Base-by-base conservation (phyloP, 441 rosid species). In the Gossypium lobatum region DNA sequence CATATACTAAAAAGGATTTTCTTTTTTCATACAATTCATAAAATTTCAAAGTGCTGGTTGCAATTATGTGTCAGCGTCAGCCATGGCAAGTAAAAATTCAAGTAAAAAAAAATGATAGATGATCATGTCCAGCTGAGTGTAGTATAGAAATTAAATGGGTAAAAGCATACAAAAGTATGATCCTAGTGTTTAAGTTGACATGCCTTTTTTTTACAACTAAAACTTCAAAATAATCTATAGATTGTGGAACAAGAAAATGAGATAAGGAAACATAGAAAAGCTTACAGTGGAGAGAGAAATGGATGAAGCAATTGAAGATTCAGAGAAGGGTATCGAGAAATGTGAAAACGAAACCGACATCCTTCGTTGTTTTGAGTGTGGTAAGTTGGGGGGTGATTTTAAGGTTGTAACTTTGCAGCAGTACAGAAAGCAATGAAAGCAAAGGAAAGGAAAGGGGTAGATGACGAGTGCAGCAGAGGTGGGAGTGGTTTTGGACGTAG, bases 311-410 rank as follows among this genome's bases (percentile, higher is more conserved):
- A 52, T 28, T 53, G 72, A 28, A 53, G 28, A 52, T 53, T 53
- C 61, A 20, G 74, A 55, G 37, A 70, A 76, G 39, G 78, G 80
- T 16, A 58, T 14, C 0, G 81, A 70, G 46, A 74, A 64, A 68
- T 70, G 69, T 17, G 83, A 72, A 75, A 77, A 75, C 4, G 81
- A 78, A 54, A 74, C 39, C 4, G 83, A 71, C 85, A 79, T 84
- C 77, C 37, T 61, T 50, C 39, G 3, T 7, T 23, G 58, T 21
- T 25, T 48, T 25, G 21, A 23, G 6, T 10, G 67, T n/a, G 28
- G 39, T 34, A 6, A 1, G 9, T 39, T 10, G n/a, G 34, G 34
- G 31, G 53, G 6, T 0, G 37, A 31, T 39, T 45, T 13, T 42
- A 6, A 21, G 18, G 37, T 20, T 50, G 21, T 6, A 3, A 64